phyloP scores from a whole-genome alignment of 2,329 filamentous ascomycete species.

The Colletotrichum truncatum region DNA sequence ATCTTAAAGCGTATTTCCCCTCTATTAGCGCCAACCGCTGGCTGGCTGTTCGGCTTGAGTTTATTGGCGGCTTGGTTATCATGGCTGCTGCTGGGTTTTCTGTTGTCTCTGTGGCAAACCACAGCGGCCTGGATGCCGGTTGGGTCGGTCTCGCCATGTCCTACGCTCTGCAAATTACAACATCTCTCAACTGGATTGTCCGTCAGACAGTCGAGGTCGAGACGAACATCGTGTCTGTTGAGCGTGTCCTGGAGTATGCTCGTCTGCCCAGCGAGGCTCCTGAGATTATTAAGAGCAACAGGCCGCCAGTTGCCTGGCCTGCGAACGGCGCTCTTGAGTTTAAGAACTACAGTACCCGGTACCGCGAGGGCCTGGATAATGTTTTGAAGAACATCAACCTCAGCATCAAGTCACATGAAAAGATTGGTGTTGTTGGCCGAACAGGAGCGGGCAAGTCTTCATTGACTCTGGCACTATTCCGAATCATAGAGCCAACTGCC shows the following conservation, averaged over 20 bases:
- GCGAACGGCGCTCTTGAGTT: conserved; percentile 88
- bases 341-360: conserved; percentile 92
- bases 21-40: conserved; percentile 95
- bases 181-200: conserved; percentile 98
- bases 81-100: conserved; percentile 84
- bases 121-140: conserved; percentile 72
- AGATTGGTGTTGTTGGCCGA: conserved; percentile 96
- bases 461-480: conserved; percentile 90
- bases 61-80: conserved; percentile 95
- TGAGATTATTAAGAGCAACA: conserved; percentile 88
- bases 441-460: conserved; percentile 97
- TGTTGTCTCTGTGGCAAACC: conserved; percentile 79
- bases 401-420: conserved; percentile 94
- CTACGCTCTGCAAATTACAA: conserved; percentile 95
- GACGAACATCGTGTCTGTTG: conserved; percentile 99
- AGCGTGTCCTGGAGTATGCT: conserved; percentile 96
- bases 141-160: conserved; percentile 95
- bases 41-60: conserved; percentile 94
- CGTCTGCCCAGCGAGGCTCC: conserved; percentile 91
- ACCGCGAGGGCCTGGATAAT: conserved; percentile 87
- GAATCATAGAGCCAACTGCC: conserved; percentile 87
- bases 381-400: conserved; percentile 94
- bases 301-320: conserved; percentile 92
- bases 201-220: conserved; percentile 99
- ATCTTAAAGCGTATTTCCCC: conserved; percentile 93